phyloP scores from a whole-genome alignment of 352 stramenopile genomes.

The Globisporangium iwayamae region DNA sequence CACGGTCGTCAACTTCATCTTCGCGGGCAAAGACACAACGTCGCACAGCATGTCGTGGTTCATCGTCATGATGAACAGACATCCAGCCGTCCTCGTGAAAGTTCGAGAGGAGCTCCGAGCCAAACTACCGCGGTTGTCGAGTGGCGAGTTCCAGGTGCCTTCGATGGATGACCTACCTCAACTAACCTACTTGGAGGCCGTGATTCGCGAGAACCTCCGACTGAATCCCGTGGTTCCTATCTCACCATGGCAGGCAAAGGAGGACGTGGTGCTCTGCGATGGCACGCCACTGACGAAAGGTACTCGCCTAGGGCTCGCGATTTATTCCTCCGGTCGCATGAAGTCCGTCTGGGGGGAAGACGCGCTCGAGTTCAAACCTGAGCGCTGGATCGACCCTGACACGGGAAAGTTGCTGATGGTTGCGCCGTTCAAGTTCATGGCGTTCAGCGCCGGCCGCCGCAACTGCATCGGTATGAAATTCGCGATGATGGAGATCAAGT shows the following conservation, averaged over 20 bases:
- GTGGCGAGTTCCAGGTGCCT: slow-evolving; percentile 20
- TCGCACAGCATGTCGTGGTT: slow-evolving; percentile 68
- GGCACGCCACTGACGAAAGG: slow-evolving; percentile 53
- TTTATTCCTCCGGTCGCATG: slow-evolving; percentile 43
- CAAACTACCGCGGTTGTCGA: slow-evolving; percentile 24
- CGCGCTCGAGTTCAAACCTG: slow-evolving; percentile 48
- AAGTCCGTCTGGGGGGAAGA: slow-evolving; percentile 52
- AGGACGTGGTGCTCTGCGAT: slow-evolving; percentile 48
- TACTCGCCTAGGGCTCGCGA: slow-evolving; percentile 24
- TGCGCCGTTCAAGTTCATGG: background rate
- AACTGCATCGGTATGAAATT: background rate
- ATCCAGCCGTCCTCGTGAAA: slow-evolving; percentile 48
- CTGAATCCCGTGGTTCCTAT: slow-evolving; percentile 46
- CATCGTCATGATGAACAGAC: slow-evolving; percentile 70
- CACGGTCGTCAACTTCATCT: slow-evolving; percentile 78
- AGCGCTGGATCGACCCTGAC: slow-evolving; percentile 51
- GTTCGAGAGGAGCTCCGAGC: slow-evolving; percentile 43
- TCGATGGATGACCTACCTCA: slow-evolving; percentile 44
- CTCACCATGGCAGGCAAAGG: slow-evolving; percentile 13
- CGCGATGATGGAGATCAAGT: slow-evolving; percentile 12
- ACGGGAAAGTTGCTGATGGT: slow-evolving; percentile 21
- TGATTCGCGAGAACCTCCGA: slow-evolving; percentile 58
- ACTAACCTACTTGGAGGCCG: slow-evolving; percentile 56
- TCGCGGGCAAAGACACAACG: slow-evolving; percentile 72
- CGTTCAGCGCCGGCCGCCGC: no score